phyloP scores from a whole-genome alignment of 1,284 basidiomycete species.

The Inonotus hispidus region DNA sequence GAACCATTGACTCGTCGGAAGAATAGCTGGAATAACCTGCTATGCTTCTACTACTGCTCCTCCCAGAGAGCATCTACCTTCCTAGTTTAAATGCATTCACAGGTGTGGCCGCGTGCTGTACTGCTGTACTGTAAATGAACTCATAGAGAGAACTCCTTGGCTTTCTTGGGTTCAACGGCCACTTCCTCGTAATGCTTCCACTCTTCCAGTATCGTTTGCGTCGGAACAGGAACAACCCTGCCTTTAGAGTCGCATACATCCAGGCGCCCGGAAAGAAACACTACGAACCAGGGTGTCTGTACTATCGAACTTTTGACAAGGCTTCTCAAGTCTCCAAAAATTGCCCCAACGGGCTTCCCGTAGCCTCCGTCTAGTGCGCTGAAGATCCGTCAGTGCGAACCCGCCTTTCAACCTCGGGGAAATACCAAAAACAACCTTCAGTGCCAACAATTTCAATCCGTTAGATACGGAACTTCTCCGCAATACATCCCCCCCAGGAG shows the following conservation, averaged over 20 bases:
- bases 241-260: not conserved
- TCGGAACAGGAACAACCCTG: not conserved
- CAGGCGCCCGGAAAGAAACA: not conserved
- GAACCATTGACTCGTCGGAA: not conserved
- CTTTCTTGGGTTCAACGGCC: not conserved
- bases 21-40: not conserved
- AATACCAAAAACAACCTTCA: not conserved
- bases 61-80: not conserved
- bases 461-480: not conserved
- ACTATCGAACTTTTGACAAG: not conserved
- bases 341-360: not conserved
- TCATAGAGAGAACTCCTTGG: not conserved
- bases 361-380: not conserved
- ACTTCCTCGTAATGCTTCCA: not conserved
- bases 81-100: not conserved
- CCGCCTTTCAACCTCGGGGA: constrained; percentile 1
- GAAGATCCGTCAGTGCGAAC: not conserved
- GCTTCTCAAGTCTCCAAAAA: not conserved
- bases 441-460: not conserved
- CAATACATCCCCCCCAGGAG: not conserved
- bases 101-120: not conserved
- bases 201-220: not conserved
- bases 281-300: not conserved
- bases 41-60: not conserved
- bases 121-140: not conserved